These are phyloP conservation scores for Isoetes engelmannii DNA, from an alignment of 83 land plant species.

Conservation along the genomic window DNA sequence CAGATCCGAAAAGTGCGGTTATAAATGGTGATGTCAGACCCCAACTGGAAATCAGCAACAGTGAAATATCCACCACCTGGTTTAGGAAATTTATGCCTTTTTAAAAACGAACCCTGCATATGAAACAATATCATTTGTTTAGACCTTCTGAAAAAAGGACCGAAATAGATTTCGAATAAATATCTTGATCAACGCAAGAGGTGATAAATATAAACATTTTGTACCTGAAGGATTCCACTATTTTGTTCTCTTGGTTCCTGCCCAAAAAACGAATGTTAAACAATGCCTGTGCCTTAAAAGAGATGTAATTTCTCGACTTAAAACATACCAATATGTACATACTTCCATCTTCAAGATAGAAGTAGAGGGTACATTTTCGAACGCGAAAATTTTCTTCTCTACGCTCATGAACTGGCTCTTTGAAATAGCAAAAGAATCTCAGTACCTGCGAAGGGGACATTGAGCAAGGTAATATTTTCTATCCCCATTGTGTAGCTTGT, in stretches of 20 bases:
- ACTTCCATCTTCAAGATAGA: slow-evolving; percentile 32
- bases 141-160: neutral
- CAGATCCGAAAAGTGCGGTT: slow-evolving; percentile 27
- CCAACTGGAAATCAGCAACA: slow-evolving; percentile 24
- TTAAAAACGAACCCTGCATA: slow-evolving; percentile 33
- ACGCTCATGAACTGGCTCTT: slow-evolving; percentile 33
- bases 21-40: slow-evolving; percentile 27
- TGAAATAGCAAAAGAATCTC: slow-evolving; percentile 30
- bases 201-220: neutral
- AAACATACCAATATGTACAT: slow-evolving; percentile 29
- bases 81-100: slow-evolving; percentile 34
- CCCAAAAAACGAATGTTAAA: neutral
- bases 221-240: slow-evolving; percentile 32
- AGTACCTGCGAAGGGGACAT: slow-evolving; percentile 16
- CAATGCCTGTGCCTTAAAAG: neutral
- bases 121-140: slow-evolving; percentile 6
- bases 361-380: slow-evolving; percentile 38
- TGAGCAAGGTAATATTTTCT: slow-evolving; percentile 1
- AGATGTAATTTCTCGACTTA: neutral
- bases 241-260: slow-evolving; percentile 37
- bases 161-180: too few relatives aligned
- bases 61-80: slow-evolving; percentile 24
- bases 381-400: slow-evolving; percentile 33
- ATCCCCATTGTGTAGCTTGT: neutral
- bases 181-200: too few relatives aligned